Base-by-base conservation (phyloP, 2,329 filamentous ascomycete species). In the Cytospora schulzeri region DNA sequence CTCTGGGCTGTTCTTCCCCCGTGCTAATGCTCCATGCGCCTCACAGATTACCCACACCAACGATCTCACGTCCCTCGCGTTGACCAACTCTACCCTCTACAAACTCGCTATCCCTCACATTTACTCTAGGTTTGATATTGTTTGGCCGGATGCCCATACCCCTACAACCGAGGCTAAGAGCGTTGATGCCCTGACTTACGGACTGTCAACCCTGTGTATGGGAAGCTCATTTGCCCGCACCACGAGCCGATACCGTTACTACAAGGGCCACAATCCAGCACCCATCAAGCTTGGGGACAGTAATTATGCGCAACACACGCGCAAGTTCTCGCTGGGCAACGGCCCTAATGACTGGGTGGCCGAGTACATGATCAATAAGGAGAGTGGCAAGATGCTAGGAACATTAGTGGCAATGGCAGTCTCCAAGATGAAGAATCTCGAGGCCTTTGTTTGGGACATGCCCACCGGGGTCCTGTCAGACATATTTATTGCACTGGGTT, bases 361-460 rank as follows among this genome's bases (percentile, higher is more conserved):
- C 62, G 91, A 94, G 72, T 94, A 95, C 76, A 85, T 91, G 67
- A 91, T 94, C 70, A 89, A 85, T 2, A 93, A 93, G 76, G 91
- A 94, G 73, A 88, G 89, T 63, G 92, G 92, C 3, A 95, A 94
- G 78, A 93, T 95, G 91, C 82, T 95, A n/a, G 91, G 91, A 6
- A 94, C 91, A 1, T 78, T 95, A 57, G 91, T 93, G 15, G 90
- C 91, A 12, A 78, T 93, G 68, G 90, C 91, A 15, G 82, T 95
- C n/a, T 87, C 88, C 52, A 88, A 90, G 67, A 95, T 95, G 91
- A 80, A 87, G 59, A 92, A 91, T 71, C 81, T 96, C 48, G 91
- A 95, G 76, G 88, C 87, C 0, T 95, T 95, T 71, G 82, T 91
- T 3, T 95, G 91, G 91, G 91, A 96, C 72, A 94, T 95, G 91